Evolutionary conservation across 768 basidiomycete species (phyloP), one percentile per base, ranked within the genome.

Genomic region (Mycena crocata): DNA sequence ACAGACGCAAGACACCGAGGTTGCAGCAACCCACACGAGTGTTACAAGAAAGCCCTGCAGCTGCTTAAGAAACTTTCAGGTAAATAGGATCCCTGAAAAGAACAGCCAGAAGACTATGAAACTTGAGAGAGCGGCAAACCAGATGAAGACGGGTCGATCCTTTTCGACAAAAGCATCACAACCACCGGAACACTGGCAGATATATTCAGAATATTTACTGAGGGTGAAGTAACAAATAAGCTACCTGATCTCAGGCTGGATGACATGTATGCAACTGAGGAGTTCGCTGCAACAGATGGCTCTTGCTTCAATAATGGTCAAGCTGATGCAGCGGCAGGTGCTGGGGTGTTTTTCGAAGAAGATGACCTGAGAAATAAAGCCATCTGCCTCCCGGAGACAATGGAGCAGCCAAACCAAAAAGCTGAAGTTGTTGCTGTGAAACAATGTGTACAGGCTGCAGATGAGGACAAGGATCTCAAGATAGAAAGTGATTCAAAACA

Each of bases 401-500:
- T 14, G 68, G 46, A 52, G 7, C 72, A 72, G 49, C 61, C 75
- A 8, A 74, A 75, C 48, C 72, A 76, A 54, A 44, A 59, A 0
- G 78, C 59, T 0, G 74, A 77, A 50, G 32, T 73, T 5, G 50
- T 64, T 0, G 75, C 74, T 0, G n/a, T 70, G 0, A 34, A 67
- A 23, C 51, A 57, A 17, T 71, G 2, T 32, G 56, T 26, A 21
- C 44, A 70, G 56, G n/a, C n/a, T n/a, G n/a, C n/a, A 15, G n/a
- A 46, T 42, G 14, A 48, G 2, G 45, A 69, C 32, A 14, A 14
- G 0, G 31, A 45, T 1, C 46, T 78, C 0, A 10, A 50, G 0
- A 73, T 77, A 1, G 46, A 62, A 4, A 75, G 51, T 7, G 75
- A 79, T 72, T 78, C 76, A 0, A 56, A 60, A 62, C 64, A 75